These are phyloP conservation scores for Mucor velutinosus DNA, from an alignment of 371 early-diverging fungal species.

Conservation along the genomic window DNA sequence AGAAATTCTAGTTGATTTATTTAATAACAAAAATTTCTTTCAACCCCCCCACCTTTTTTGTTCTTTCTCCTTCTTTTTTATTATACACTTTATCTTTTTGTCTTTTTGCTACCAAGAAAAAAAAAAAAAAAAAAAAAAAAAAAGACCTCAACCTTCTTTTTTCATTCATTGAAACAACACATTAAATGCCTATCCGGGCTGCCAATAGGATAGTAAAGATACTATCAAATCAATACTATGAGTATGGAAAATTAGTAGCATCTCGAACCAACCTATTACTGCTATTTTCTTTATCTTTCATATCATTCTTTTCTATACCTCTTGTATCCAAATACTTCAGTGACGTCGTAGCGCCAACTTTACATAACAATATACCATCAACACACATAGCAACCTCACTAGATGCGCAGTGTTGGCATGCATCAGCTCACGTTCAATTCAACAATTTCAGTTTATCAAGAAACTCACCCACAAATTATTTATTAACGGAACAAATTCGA, in stretches of 20 bases:
- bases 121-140: neutral
- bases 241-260: slow-evolving; percentile 24
- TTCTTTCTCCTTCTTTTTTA: neutral
- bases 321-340: slow-evolving; percentile 12
- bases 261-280: slow-evolving; percentile 25
- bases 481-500: slow-evolving; percentile 41
- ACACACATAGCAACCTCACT: slow-evolving; percentile 19
- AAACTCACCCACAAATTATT: slow-evolving; percentile 26
- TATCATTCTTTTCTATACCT: slow-evolving; percentile 28
- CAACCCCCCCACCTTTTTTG: neutral
- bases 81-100: neutral
- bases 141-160: neutral
- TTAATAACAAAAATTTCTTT: neutral
- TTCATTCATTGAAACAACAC: neutral
- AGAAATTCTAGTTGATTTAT: neutral
- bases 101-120: neutral
- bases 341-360: slow-evolving; percentile 5
- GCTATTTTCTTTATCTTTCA: slow-evolving; percentile 27
- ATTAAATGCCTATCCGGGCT: slow-evolving; percentile 23
- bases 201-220: slow-evolving; percentile 9
- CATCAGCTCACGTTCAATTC: slow-evolving; percentile 36
- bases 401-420: slow-evolving; percentile 41
- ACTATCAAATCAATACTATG: slow-evolving; percentile 27
- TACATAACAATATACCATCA: slow-evolving; percentile 20
- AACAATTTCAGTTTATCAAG: slow-evolving; percentile 14